Evolutionary conservation across 768 basidiomycete genomes (phyloP).

Genomic region (Saitozyma sp.): DNA sequence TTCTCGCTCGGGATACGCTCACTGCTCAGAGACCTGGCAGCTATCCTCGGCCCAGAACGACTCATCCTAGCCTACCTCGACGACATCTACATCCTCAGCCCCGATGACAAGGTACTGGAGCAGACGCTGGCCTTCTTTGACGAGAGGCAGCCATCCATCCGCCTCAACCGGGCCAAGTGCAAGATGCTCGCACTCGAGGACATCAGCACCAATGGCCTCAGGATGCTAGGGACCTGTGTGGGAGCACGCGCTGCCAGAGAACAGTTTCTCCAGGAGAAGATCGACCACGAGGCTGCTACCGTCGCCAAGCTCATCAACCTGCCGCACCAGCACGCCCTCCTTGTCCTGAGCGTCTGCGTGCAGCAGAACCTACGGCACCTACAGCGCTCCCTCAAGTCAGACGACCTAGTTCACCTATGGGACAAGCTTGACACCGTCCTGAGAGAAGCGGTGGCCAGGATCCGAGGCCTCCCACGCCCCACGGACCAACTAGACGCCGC

Average conservation of each 20-base stretch:
- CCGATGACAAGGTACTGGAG: too few species aligned
- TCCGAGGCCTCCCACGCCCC: conserved; percentile 1
- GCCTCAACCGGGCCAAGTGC: too few species aligned
- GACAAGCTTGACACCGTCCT: conserved; percentile 1
- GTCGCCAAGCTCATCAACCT: conserved; percentile 2
- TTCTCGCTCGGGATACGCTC: too few species aligned
- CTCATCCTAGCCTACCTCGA: too few species aligned
- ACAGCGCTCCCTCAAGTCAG: conserved; percentile 4
- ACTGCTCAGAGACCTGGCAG: too few species aligned
- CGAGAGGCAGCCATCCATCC: too few species aligned
- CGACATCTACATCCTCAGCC: too few species aligned
- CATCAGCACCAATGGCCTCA: not conserved
- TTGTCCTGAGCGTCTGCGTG: conserved; percentile 9
- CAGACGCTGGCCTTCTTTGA: too few species aligned
- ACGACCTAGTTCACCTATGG: conserved; percentile 7
- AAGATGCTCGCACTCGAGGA: not conserved
- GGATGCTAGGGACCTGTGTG: conserved; percentile 7
- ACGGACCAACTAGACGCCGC: not conserved
- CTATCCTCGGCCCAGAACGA: too few species aligned
- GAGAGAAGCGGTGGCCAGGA: not conserved
- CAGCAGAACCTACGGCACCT: conserved; percentile 18
- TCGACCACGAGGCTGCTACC: not conserved
- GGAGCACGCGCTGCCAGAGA: conserved; percentile 1
- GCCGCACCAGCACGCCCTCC: conserved; percentile 14
- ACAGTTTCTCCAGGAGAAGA: conserved; percentile 5